A percentile compares a stretch with the other conserved stretches of the same genome.
phyloP scores from a whole-genome alignment of 257 asterid genomes.

The Salvia splendens region DNA sequence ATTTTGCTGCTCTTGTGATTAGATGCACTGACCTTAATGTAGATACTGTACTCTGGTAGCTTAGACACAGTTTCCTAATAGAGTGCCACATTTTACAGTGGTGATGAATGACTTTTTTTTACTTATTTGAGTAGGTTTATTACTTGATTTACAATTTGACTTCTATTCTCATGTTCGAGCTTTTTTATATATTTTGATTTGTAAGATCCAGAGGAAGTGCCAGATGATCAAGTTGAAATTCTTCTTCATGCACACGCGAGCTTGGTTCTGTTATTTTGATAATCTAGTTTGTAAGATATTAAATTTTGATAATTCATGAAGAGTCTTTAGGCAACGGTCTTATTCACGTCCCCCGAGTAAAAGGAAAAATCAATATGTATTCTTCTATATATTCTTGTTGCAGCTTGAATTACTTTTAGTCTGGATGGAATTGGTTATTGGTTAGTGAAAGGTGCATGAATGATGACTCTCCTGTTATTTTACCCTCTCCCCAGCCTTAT shows the following conservation, averaged over 20 bases:
- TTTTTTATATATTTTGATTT: not conserved
- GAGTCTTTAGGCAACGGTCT: constrained; percentile 4
- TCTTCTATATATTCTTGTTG: not conserved
- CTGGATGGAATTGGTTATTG: constrained; percentile 20
- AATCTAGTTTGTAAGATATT: constrained; percentile 1
- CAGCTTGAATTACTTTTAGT: not conserved
- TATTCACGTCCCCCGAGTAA: not conserved
- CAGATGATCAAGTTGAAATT: constrained; percentile 11
- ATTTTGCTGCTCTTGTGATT: constrained; percentile 1
- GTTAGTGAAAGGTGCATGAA: constrained; percentile 19
- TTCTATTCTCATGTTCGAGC: constrained; percentile 2
- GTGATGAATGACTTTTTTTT: constrained; percentile 16
- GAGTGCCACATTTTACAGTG: not conserved
- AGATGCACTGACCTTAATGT: constrained; percentile 3
- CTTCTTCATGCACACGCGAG: not conserved
- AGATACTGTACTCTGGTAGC: not conserved
- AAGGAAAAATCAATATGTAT: not conserved
- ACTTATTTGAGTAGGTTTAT: constrained; percentile 11
- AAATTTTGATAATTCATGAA: not conserved
- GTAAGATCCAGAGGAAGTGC: constrained; percentile 20
- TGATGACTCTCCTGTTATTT: not conserved
- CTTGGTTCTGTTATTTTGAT: not conserved
- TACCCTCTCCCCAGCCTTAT: constrained; percentile 15
- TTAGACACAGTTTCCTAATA: constrained; percentile 1
- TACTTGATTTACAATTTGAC: not conserved